Percentiles rank a stretch among this genome's conserved stretches.
Conservation (phyloP, 306 rosid genomes). For the Cucurbita pepo region DNA sequence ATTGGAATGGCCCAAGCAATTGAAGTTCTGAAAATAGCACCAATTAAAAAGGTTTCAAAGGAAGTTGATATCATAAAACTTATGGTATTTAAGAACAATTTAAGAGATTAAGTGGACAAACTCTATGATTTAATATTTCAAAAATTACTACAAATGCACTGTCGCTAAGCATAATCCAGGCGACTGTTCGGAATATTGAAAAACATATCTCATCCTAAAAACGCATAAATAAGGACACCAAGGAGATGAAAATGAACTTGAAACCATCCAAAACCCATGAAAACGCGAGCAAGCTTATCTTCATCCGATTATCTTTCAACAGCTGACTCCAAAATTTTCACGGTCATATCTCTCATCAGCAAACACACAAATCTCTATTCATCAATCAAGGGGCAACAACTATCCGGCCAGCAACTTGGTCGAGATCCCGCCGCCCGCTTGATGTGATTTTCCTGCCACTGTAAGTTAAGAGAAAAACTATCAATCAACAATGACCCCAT, state of each 20-base stretch:
- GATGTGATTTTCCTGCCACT: slow-evolving; percentile 51
- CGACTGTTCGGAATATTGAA: neutral
- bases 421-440: slow-evolving; percentile 38
- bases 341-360: neutral
- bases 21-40: too few species aligned
- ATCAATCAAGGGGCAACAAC: slow-evolving; percentile 27
- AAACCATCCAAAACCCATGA: neutral
- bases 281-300: neutral
- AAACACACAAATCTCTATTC: neutral
- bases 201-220: neutral
- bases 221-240: neutral
- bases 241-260: neutral
- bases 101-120: neutral
- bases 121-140: neutral
- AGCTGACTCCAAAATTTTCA: neutral
- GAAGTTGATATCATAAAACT: too few species aligned
- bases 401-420: slow-evolving; percentile 54
- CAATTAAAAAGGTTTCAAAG: too few species aligned
- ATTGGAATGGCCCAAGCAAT: too few species aligned
- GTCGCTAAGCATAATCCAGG: neutral
- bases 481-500: neutral
- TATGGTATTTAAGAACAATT: too few species aligned
- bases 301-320: neutral
- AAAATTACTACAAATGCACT: neutral
- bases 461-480: neutral